phyloP scores from a whole-genome alignment of 1,284 basidiomycete species.

The Tylopilus sp. region DNA sequence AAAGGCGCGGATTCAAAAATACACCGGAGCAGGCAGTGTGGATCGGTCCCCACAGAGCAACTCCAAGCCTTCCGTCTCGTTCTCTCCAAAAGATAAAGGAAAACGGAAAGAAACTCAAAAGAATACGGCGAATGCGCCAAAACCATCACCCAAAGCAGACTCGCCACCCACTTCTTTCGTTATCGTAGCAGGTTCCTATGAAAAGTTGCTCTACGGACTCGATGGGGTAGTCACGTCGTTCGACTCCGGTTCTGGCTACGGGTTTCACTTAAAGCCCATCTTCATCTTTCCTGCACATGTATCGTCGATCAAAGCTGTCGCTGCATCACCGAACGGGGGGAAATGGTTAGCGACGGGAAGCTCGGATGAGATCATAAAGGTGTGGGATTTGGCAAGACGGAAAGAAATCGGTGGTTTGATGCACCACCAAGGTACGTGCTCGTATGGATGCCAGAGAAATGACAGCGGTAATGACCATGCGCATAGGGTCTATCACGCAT shows the following conservation, averaged over 20 bases:
- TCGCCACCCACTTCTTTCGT: conserved; percentile 76
- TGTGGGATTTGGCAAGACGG: conserved; percentile 94
- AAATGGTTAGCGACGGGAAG: conserved; percentile 98
- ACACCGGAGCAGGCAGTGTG: conserved; percentile 8
- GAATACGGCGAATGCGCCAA: conserved; percentile 6
- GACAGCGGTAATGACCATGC: too few relatives aligned
- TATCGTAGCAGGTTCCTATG: conserved; percentile 92
- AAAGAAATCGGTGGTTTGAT: conserved; percentile 88
- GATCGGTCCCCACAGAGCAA: conserved; percentile 10
- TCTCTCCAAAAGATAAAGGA: conserved; percentile 34
- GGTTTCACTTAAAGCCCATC: conserved; percentile 77
- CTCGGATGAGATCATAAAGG: conserved; percentile 95
- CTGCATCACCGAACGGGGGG: conserved; percentile 86
- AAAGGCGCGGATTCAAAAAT: conserved; percentile 36
- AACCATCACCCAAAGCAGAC: conserved; percentile 9
- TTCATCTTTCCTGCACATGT: conserved; percentile 97
- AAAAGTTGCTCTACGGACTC: conserved; percentile 95
- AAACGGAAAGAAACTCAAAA: conserved; percentile 28
- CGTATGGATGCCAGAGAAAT: too few relatives aligned
- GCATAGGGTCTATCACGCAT: conserved; percentile 63
- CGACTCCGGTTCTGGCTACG: conserved; percentile 38
- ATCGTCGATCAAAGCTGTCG: conserved; percentile 91
- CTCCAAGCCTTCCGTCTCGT: conserved; percentile 11
- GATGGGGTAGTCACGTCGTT: conserved; percentile 69
- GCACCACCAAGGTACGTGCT: conserved; percentile 65